Evolutionary conservation across 2,329 filamentous ascomycete genomes (phyloP).

Genomic region (Metarhizium guizhouense): DNA sequence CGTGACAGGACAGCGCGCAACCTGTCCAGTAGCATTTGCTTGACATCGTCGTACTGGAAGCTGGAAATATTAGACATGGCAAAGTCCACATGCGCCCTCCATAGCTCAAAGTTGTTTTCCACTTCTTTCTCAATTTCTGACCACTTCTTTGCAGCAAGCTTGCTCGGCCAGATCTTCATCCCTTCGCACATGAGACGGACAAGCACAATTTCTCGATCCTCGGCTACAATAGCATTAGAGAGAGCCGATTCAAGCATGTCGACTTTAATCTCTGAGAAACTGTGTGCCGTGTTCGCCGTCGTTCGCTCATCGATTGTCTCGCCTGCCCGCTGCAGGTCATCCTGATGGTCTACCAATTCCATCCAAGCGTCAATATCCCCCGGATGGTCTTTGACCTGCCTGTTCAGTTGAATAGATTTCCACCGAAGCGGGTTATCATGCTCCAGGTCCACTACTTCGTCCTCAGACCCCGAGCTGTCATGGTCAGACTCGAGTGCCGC

Average conservation of each 20-base stretch:
- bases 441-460: slow-evolving; percentile 21
- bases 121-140: slow-evolving; percentile 30
- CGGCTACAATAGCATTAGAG: slow-evolving; percentile 35
- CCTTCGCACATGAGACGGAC: slow-evolving; percentile 67
- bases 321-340: slow-evolving; percentile 49
- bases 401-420: slow-evolving; percentile 53
- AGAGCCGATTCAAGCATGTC: slow-evolving; percentile 74
- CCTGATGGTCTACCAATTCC: slow-evolving; percentile 69
- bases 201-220: slow-evolving; percentile 51
- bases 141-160: slow-evolving; percentile 57
- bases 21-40: slow-evolving; percentile 49
- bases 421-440: slow-evolving; percentile 38
- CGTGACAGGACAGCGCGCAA: slow-evolving; percentile 14
- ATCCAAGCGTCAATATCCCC: slow-evolving; percentile 66
- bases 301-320: slow-evolving; percentile 32
- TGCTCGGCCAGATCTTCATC: slow-evolving; percentile 60
- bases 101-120: slow-evolving; percentile 44
- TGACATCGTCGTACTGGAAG: slow-evolving; percentile 61
- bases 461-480: slow-evolving; percentile 36
- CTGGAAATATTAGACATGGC: slow-evolving; percentile 57
- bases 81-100: slow-evolving; percentile 66
- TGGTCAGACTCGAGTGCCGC: slow-evolving; percentile 40
- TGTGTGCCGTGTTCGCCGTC: slow-evolving; percentile 53
- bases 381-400: slow-evolving; percentile 55
- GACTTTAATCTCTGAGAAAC: slow-evolving; percentile 70